A percentile compares a stretch with the other conserved stretches of the same genome.
These are phyloP conservation scores for Claviceps cyperi DNA, from an alignment of 2,329 filamentous ascomycete genomes.

Conservation along the genomic window DNA sequence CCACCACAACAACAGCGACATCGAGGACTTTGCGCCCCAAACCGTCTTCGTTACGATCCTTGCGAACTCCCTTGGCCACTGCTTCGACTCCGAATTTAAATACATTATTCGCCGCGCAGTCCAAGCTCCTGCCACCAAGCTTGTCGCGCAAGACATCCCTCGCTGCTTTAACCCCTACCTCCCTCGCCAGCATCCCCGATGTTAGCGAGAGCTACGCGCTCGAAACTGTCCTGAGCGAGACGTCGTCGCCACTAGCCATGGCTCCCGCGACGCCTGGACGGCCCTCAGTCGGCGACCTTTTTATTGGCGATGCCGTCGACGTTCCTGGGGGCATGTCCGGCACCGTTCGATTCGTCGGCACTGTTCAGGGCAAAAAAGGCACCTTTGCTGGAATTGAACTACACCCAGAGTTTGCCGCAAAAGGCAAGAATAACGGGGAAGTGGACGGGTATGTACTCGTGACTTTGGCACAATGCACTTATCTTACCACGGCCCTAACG, in stretches of 20 bases:
- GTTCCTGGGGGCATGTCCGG: slow-evolving; percentile 90
- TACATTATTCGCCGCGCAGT: slow-evolving; percentile 34
- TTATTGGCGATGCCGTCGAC: slow-evolving; percentile 73
- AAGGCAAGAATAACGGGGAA: slow-evolving; percentile 91
- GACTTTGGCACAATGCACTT: not conserved
- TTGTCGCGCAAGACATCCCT: slow-evolving; percentile 58
- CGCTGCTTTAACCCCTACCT: slow-evolving; percentile 50
- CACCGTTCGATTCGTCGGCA: slow-evolving; percentile 75
- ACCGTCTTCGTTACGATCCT: slow-evolving; percentile 18
- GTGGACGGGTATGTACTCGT: slow-evolving; percentile 64
- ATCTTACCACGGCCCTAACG: not conserved
- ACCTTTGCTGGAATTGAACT: slow-evolving; percentile 88
- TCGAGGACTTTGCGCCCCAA: slow-evolving; percentile 10
- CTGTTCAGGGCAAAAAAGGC: slow-evolving; percentile 78
- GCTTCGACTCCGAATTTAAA: slow-evolving; percentile 46
- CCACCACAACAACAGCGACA: slow-evolving; percentile 7
- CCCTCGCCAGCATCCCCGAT: slow-evolving; percentile 52
- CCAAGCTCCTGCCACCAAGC: slow-evolving; percentile 29
- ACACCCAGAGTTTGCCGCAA: slow-evolving; percentile 59
- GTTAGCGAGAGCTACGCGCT: slow-evolving; percentile 48
- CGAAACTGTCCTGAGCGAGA: slow-evolving; percentile 32
- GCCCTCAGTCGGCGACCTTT: slow-evolving; percentile 37
- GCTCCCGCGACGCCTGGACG: slow-evolving; percentile 42
- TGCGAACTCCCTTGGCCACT: slow-evolving; percentile 31
- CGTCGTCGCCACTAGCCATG: slow-evolving; percentile 19